Evolutionary conservation across 768 basidiomycete species (phyloP).

Genomic region (Lactarius indigo): DNA sequence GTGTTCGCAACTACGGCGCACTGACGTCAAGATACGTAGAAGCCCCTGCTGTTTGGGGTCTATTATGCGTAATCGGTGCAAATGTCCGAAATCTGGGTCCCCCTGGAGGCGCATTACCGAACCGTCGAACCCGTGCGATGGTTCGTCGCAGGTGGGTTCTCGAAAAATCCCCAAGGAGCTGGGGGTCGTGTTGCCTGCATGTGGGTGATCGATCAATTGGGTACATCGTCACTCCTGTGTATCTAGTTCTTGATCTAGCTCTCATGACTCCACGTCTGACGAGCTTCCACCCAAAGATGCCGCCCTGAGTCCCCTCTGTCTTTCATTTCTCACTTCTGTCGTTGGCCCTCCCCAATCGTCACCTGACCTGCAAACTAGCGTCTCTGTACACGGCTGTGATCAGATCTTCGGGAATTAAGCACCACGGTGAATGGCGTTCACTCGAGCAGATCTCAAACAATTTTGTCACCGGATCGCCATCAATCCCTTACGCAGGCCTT

Average conservation of each 20-base stretch:
- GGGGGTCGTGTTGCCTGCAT: not conserved
- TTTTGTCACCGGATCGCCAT: not conserved
- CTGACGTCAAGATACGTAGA: not conserved
- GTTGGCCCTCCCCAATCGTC: not conserved
- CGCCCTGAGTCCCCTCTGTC: not conserved
- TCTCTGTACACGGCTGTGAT: not conserved
- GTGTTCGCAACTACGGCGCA: not conserved
- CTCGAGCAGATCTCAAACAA: not conserved
- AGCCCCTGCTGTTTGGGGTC: not conserved
- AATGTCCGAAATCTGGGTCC: not conserved
- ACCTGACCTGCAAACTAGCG: not conserved
- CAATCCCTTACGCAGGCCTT: too few species aligned
- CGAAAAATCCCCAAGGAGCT: not conserved
- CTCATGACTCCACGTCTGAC: not conserved
- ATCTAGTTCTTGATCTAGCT: not conserved
- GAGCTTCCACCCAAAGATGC: not conserved
- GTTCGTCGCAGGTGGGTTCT: not conserved
- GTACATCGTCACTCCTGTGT: not conserved
- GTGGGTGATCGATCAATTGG: not conserved
- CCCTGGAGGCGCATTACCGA: not conserved
- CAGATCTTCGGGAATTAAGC: not conserved
- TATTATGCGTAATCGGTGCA: not conserved
- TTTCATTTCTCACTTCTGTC: not conserved
- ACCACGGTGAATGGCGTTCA: not conserved
- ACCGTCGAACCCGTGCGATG: not conserved